These are phyloP conservation scores for Hamigera avellanea DNA, from an alignment of 495 filamentous ascomycete species.

Conservation along the genomic window DNA sequence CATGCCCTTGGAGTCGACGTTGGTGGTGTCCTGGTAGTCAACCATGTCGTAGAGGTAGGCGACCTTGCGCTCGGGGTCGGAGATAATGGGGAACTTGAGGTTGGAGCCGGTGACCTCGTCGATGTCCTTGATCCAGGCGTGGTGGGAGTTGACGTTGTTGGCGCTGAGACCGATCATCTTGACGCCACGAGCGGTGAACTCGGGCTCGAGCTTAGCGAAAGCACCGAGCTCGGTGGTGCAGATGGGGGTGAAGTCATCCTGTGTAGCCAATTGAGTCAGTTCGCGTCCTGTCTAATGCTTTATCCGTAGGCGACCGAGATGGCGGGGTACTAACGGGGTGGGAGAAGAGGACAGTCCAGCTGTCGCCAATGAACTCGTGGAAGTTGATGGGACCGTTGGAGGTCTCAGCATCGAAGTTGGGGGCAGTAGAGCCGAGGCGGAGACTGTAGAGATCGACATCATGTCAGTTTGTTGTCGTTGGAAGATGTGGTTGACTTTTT, in stretches of 20 bases:
- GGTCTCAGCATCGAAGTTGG: conserved; percentile 55
- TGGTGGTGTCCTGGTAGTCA: conserved; percentile 42
- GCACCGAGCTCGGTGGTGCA: conserved; percentile 62
- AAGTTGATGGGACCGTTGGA: conserved; percentile 59
- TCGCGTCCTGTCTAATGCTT: not conserved
- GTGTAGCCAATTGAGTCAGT: too few species aligned
- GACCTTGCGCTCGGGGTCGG: conserved; percentile 52
- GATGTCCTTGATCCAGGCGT: conserved; percentile 54
- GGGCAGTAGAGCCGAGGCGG: conserved; percentile 35
- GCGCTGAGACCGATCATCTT: conserved; percentile 59
- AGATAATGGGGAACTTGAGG: conserved; percentile 57
- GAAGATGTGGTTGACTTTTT: too few species aligned
- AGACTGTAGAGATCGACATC: too few species aligned
- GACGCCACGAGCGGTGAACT: conserved; percentile 50
- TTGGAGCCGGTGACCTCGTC: conserved; percentile 46
- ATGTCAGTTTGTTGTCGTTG: too few species aligned
- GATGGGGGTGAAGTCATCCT: conserved; percentile 52
- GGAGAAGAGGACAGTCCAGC: conserved; percentile 56
- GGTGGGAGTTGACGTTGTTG: conserved; percentile 47
- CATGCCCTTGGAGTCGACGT: conserved; percentile 45
- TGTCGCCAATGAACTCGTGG: conserved; percentile 45
- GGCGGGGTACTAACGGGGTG: conserved; percentile 36
- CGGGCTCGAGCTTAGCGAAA: conserved; percentile 49
- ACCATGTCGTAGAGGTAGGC: conserved; percentile 61
- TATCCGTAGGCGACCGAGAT: conserved; percentile 5